phyloP scores from a whole-genome alignment of 192 early-diverging fungal genomes.

The Podila epicladia region DNA sequence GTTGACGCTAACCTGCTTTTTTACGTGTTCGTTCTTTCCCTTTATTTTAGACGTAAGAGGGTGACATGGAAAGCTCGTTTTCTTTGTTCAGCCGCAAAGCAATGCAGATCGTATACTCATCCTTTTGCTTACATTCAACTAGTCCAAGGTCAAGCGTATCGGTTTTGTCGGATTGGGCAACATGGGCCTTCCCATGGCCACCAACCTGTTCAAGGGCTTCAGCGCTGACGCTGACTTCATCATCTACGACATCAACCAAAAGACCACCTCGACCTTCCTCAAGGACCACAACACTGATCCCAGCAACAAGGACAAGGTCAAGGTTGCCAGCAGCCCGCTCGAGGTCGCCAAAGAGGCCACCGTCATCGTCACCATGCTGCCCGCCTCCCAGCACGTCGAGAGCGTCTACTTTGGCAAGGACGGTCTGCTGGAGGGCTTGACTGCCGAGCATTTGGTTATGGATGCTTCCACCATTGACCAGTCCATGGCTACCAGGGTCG shows the following conservation, averaged over 20 bases:
- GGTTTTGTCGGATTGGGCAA: slow-evolving; percentile 95
- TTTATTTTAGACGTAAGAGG: slow-evolving; percentile 2
- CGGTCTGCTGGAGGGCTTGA: slow-evolving; percentile 67
- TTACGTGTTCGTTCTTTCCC: no score
- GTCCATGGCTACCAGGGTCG: slow-evolving; percentile 76
- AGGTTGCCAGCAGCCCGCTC: slow-evolving; percentile 66
- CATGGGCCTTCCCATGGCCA: slow-evolving; percentile 94
- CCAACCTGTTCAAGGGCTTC: slow-evolving; percentile 71
- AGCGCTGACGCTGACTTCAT: slow-evolving; percentile 68
- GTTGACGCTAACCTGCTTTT: neutral
- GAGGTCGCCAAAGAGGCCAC: slow-evolving; percentile 77
- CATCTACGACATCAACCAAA: slow-evolving; percentile 77
- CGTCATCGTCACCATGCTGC: slow-evolving; percentile 93
- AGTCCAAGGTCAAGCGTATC: slow-evolving; percentile 60
- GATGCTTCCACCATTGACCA: slow-evolving; percentile 97
- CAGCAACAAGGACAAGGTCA: slow-evolving; percentile 52
- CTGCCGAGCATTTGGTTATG: slow-evolving; percentile 68
- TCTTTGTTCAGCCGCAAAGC: neutral
- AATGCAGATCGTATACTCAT: neutral
- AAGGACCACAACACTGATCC: slow-evolving; percentile 47
- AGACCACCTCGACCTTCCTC: slow-evolving; percentile 64
- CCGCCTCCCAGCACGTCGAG: slow-evolving; percentile 83
- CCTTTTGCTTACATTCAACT: neutral
- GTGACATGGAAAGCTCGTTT: neutral
- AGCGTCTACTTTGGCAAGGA: slow-evolving; percentile 83